A percentile compares a stretch with the other conserved stretches of the same genome.
Conservation (phyloP, 1,139 yeast genomes). For the Suhomyces coccinellae region DNA sequence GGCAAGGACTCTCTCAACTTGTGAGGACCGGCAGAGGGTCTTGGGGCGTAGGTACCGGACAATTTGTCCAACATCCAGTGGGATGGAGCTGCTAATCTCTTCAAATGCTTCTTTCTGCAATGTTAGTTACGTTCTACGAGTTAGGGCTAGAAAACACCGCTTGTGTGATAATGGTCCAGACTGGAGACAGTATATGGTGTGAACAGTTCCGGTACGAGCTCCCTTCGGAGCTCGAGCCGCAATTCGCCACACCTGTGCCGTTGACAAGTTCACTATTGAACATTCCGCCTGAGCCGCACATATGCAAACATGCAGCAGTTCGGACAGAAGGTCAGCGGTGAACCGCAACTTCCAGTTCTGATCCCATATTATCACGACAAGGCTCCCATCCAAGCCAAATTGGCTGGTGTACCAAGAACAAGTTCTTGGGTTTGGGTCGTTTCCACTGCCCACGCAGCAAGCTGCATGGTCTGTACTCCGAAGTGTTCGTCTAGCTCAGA, state of each 20-base stretch:
- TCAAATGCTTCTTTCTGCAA: constrained; percentile 85
- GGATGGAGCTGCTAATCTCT: constrained; percentile 99
- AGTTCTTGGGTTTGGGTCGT: constrained; percentile 15
- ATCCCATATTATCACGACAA: constrained; percentile 29
- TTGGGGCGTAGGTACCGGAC: constrained; percentile 99
- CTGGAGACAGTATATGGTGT: no score
- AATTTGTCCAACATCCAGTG: constrained; percentile 99
- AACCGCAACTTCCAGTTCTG: not conserved
- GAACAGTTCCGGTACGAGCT: no score
- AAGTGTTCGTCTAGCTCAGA: constrained; percentile 16
- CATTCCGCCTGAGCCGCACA: not conserved
- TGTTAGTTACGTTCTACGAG: constrained; percentile 19
- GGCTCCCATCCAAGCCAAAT: constrained; percentile 40
- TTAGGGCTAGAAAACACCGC: constrained; percentile 6
- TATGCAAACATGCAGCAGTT: no score
- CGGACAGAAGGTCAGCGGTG: no score
- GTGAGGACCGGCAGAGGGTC: constrained; percentile 99
- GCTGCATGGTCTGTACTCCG: constrained; percentile 14
- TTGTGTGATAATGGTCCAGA: constrained; percentile 6
- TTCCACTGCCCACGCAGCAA: constrained; percentile 10
- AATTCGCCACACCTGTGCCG: no score
- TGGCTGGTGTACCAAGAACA: constrained; percentile 25
- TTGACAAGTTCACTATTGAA: no score
- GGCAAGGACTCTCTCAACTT: constrained; percentile 99
- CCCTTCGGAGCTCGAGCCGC: no score